Base-by-base conservation (phyloP, 345 rosid species). In the Corchorus capsularis region DNA sequence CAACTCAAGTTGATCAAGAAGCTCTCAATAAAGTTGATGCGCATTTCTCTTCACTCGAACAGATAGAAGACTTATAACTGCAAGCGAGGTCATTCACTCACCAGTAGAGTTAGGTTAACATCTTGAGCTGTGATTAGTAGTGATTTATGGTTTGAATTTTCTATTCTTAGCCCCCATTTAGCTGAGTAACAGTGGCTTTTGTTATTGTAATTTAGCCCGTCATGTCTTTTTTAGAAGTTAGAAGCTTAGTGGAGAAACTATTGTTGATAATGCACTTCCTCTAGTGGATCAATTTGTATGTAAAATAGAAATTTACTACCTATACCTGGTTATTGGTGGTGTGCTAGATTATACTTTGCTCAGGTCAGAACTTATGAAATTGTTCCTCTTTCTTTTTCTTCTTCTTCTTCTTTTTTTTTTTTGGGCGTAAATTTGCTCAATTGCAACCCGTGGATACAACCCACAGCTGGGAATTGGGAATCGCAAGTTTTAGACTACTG, bases 1-100 rank as follows among this genome's bases (percentile, higher is more conserved):
- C 81, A 8, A 76, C 76, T 65, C 92, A 87, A 79, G 85, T 91
- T 55, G 94, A 88, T 60, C 92, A 84, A 80, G 90, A 89, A 85
- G 77, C 78, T 43, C 83, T 90, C 64, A 70, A 61, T 53, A 78
- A 67, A 41, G 75, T 93, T 20, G 79, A 87, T 76, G 77, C 69
- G 20, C 87, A 87, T 76, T 87, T 89, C 80, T 81, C 84, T 55
- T 82, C 92, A 19, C 79, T 90, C 6, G 87, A 86, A 75, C 84
- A 81, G 77, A 82, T 90, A 71, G 89, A 84, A 82, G 81, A 80
- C 76, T 74, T 88, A 59, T 85, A 83, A 85, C 6, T 19, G 19
- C 17, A 64, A 20, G 52, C 46, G 9, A 60, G 55, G 47, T 49
- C 49, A 5, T 22, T 49, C 19, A 32, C 53, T 6, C 20, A 32